Conservation (phyloP, 768 basidiomycete species). For the Mycena alexandri region DNA sequence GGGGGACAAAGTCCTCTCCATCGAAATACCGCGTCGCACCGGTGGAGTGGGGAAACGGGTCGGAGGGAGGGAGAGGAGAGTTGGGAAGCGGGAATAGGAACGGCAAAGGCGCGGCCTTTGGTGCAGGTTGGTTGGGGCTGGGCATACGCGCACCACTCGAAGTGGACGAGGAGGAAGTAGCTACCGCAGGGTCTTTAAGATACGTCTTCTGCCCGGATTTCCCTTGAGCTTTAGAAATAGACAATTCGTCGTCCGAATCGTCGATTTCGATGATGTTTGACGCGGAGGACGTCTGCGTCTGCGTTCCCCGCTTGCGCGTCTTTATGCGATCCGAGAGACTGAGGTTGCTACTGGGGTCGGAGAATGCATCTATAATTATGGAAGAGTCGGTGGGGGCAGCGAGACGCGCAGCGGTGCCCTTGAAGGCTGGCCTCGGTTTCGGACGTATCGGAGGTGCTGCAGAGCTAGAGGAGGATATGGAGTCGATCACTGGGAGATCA, state of each 20-base stretch:
- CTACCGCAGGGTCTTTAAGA: neutral
- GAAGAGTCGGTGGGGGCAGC: conserved; percentile 18
- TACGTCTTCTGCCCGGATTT: neutral
- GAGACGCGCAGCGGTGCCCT: conserved; percentile 9
- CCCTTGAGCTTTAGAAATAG: neutral
- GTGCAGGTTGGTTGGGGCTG: conserved; percentile 13
- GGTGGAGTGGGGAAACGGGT: conserved; percentile 32
- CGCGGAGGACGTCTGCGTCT: neutral
- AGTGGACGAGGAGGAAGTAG: conserved; percentile 17
- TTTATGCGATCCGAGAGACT: conserved; percentile 35
- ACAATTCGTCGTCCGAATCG: conserved; percentile 31
- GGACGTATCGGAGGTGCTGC: conserved; percentile 24
- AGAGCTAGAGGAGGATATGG: conserved; percentile 29
- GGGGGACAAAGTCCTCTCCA: conserved; percentile 17
- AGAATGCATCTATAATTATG: conserved; percentile 18
- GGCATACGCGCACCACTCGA: conserved; percentile 14
- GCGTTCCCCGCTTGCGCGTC: conserved; percentile 13
- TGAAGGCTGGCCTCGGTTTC: conserved; percentile 27
- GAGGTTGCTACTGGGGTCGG: conserved; percentile 20
- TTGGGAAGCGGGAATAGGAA: neutral
- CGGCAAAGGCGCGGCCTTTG: conserved; percentile 9
- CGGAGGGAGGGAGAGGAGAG: conserved; percentile 32
- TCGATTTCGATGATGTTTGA: conserved; percentile 31
- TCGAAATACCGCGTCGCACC: conserved; percentile 13
- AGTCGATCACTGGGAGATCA: conserved; percentile 22